Base-by-base conservation (phyloP, 2,329 filamentous ascomycete genomes). In the Colletotrichum paranaense region DNA sequence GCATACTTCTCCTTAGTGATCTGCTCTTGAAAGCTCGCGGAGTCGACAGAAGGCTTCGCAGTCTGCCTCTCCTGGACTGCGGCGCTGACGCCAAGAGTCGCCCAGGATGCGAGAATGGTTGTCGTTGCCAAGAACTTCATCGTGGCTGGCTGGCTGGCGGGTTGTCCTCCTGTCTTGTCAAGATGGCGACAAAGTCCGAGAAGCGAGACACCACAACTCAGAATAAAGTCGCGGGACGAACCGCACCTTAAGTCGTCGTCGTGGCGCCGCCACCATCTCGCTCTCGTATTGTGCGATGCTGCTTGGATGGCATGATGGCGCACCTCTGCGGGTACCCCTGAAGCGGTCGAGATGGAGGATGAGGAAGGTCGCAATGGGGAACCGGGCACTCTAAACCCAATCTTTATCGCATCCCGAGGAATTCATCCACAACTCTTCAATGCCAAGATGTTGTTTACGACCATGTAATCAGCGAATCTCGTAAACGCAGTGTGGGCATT, bases 341-440 rank as follows among this genome's bases (percentile, higher is more conserved):
- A 46, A 12, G 28, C 57, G 65, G 65, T 26, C 28, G 49, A 26
- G 28, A 12, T 19, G 52, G 30, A 60, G 59, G 46, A 73, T 69
- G 42, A 49, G 70, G 66, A 73, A 73, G 66, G 70, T 73, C 59
- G 70, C 26, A 73, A 24, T n/a, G 14, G 42, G 26, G 42, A 7
- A 8, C 24, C 5, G 1, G 38, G 59, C 30, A 56, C n/a, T 56
- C 53, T 73, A 64, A 49, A n/a, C 66, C 70, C 46, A 26, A 69
- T 63, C 32, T 46, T 68, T 12, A 46, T 26, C 22, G 30, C 52
- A n/a, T 19, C 24, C 62, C 62, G 62, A 65, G 9, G 19, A 30
- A n/a, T 11, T 24, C 30, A 42, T 14, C 22, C 12, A 30, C 30
- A 65, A 14, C 5, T 42, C 26, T 11, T 7, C 49, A 65, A 28